A percentile compares a stretch with the other conserved stretches of the same genome.
Evolutionary conservation across 2,329 filamentous ascomycete genomes (phyloP).

Genomic region (Monilinia vaccinii-corymbosi): DNA sequence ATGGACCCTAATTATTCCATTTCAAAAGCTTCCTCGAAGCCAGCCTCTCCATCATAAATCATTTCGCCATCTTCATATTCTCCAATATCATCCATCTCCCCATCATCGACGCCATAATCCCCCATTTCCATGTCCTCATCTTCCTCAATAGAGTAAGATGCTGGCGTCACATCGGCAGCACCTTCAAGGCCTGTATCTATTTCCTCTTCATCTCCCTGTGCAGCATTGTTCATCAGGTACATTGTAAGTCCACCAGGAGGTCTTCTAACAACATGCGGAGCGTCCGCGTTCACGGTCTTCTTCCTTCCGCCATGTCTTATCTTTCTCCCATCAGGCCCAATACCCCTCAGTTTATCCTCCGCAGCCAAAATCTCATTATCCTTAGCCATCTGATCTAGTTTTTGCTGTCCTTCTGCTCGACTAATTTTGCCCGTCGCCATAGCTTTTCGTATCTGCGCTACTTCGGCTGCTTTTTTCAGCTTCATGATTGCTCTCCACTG

Average conservation of each 20-base stretch:
- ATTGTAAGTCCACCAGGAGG: slow-evolving; percentile 3
- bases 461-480: slow-evolving; percentile 14
- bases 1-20: background rate
- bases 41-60: slow-evolving; percentile 16
- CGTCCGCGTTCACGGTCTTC: background rate
- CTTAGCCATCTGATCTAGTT: slow-evolving; percentile 19
- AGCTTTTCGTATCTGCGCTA: slow-evolving; percentile 16
- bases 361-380: slow-evolving; percentile 12
- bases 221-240: slow-evolving; percentile 3
- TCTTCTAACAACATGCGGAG: background rate
- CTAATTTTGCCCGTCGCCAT: slow-evolving; percentile 11
- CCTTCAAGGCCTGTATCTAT: background rate
- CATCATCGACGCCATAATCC: background rate
- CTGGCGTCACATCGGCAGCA: background rate
- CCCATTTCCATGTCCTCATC: slow-evolving; percentile 1
- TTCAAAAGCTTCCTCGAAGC: background rate
- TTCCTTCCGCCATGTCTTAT: slow-evolving; percentile 6
- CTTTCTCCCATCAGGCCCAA: slow-evolving; percentile 1
- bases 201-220: background rate
- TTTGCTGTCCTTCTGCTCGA: slow-evolving; percentile 6
- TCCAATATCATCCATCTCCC: background rate
- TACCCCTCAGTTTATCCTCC: slow-evolving; percentile 1
- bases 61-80: slow-evolving; percentile 1
- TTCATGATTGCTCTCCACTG: slow-evolving; percentile 17
- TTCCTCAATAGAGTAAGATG: background rate